Conservation (phyloP, 257 asterid species). For the Knoxia roxburghii region DNA sequence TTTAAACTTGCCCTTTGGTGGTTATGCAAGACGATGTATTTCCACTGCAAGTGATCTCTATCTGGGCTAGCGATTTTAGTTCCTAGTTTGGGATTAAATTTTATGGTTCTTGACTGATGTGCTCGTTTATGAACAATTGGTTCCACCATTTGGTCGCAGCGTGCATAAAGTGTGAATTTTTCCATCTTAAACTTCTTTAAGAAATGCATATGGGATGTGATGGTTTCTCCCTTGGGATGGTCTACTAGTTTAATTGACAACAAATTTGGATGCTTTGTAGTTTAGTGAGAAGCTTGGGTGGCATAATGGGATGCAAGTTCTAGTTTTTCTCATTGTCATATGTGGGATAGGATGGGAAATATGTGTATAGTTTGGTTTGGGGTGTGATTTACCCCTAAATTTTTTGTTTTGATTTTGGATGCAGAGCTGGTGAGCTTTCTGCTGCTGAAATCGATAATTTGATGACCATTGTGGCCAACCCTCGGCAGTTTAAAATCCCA, state of each 20-base stretch:
- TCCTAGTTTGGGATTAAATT: background rate
- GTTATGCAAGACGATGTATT: background rate
- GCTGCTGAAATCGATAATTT: constrained; percentile 38
- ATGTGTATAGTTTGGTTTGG: background rate
- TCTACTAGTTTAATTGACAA: background rate
- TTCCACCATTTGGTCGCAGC: background rate
- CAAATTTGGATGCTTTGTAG: background rate
- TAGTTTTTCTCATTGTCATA: background rate
- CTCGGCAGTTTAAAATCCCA: constrained; percentile 48
- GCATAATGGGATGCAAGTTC: too few species aligned
- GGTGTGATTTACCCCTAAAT: background rate
- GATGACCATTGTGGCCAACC: constrained; percentile 43
- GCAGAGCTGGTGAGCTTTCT: constrained; percentile 41
- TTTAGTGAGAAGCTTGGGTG: background rate
- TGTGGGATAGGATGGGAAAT: background rate
- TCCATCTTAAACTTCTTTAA: too few species aligned
- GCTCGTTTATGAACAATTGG: background rate
- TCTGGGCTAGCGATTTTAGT: background rate
- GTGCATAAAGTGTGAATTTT: too few species aligned
- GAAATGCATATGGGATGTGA: background rate
- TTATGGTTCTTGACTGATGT: background rate
- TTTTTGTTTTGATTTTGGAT: background rate
- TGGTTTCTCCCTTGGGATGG: background rate
- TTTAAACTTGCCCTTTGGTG: too few species aligned
- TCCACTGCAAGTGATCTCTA: background rate